Evolutionary conservation across 176 grass and related monocot genomes (phyloP), one percentile per base, ranked within the genome.

Genomic region (Elymus sibiricus): DNA sequence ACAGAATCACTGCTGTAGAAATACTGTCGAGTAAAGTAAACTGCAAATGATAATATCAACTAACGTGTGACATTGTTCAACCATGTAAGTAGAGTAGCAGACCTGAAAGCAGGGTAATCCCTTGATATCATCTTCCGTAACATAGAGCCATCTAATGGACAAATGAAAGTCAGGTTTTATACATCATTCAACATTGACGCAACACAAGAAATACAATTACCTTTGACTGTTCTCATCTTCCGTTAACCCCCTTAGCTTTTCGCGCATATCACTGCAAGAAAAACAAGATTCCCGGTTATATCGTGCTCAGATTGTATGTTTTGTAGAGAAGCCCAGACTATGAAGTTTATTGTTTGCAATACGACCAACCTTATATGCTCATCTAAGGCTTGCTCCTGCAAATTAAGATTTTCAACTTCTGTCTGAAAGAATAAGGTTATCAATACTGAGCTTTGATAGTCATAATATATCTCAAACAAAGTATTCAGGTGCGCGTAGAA

Each of bases 101-200:
- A 98, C 95, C 95, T 95, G 93, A 97, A 99, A 99, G 67, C 87
- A 88, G 39, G 94, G 97, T 62, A 99, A 88, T 46, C 90, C 92
- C 85, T 99, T 99, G 70, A 99, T 99, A 81, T 99, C 97, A 55
- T 97, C 94, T 90, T 99, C 97, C 40, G 97, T 99, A 49, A 99
- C 94, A 89, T 91, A 99, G 63, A 99, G 92, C 94, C 94, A 99
- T 81, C 97, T 99, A 90, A 42, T 28, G 80, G 46, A 88, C 10
- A 82, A 70, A 65, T 76, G 32, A 81, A 81, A 82, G 44, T 64
- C n/a, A 29, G 66, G 80, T 34, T 14, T 37, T 72, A 26, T 8
- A 61, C 51, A 79, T 46, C 16, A 78, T 81, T 72, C 71, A 87
- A 87, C 19, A 72, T 1, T 64, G 70, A 35, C 22, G 22, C 61